Conservation (phyloP, 2,329 filamentous ascomycete genomes). For the Rosellinia necatrix region DNA sequence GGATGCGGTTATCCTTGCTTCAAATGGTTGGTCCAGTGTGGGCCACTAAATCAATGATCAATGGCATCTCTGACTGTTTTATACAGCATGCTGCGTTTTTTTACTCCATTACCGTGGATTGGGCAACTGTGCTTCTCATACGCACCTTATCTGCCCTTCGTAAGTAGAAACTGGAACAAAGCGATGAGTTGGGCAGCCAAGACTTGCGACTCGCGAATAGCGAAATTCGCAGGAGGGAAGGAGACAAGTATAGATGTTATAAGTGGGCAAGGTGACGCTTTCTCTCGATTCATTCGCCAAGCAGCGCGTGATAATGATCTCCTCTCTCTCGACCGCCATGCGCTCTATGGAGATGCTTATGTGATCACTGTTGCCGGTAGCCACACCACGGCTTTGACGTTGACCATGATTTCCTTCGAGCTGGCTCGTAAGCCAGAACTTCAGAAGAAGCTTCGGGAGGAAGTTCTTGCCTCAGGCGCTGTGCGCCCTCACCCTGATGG, state of each 20-base stretch:
- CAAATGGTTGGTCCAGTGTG: not conserved
- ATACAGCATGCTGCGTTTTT: conserved; percentile 15
- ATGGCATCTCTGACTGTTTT: not conserved
- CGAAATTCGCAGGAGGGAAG: not conserved
- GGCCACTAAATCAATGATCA: not conserved
- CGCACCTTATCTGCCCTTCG: conserved; percentile 12
- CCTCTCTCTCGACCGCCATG: conserved; percentile 13
- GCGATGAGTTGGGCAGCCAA: conserved; percentile 16
- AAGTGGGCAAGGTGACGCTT: conserved; percentile 3
- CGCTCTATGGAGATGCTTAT: conserved; percentile 25
- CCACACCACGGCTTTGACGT: conserved; percentile 12
- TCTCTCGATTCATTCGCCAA: conserved; percentile 19
- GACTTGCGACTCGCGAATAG: conserved; percentile 19
- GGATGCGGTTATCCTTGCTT: too few species aligned
- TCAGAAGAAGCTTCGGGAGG: conserved; percentile 12
- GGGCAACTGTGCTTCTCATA: not conserved
- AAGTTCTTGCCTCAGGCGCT: not conserved
- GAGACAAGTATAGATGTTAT: not conserved
- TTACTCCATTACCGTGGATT: conserved; percentile 23
- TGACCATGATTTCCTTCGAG: conserved; percentile 24
- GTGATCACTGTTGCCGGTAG: conserved; percentile 22
- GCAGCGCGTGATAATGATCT: conserved; percentile 9
- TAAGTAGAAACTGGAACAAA: conserved; percentile 15
- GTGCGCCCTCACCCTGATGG: too few species aligned
- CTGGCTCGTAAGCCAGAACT: conserved; percentile 10